These are phyloP conservation scores for Thuja plicata DNA, from an alignment of 83 land plant species.

Conservation along the genomic window DNA sequence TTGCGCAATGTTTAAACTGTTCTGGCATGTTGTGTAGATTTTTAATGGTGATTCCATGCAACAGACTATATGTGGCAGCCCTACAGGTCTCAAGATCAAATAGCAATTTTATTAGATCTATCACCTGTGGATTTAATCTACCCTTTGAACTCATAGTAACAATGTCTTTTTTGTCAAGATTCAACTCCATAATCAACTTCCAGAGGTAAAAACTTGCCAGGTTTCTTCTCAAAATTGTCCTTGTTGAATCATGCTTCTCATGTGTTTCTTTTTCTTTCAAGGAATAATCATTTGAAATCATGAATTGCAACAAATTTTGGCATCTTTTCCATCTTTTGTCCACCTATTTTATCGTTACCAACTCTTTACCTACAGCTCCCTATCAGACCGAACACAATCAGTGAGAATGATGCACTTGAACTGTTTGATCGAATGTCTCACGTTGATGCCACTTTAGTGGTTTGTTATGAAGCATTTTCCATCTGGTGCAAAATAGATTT, in stretches of 20 bases:
- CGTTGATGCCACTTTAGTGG: too few relatives aligned
- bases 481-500: too few relatives aligned
- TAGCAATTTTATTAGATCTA: slow-evolving; percentile 80
- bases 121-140: slow-evolving; percentile 66
- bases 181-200: slow-evolving; percentile 97
- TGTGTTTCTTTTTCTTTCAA: slow-evolving; percentile 88
- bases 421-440: too few relatives aligned
- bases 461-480: too few relatives aligned
- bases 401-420: too few relatives aligned
- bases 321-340: slow-evolving; percentile 76
- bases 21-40: too few relatives aligned
- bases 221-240: slow-evolving; percentile 72
- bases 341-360: slow-evolving; percentile 84
- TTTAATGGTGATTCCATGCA: too few relatives aligned
- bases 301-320: slow-evolving; percentile 64
- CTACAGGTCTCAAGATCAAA: slow-evolving; percentile 95
- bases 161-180: slow-evolving; percentile 39
- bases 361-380: too few relatives aligned
- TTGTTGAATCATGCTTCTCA: slow-evolving; percentile 86
- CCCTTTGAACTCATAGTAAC: slow-evolving; percentile 31
- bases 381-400: too few relatives aligned
- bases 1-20: too few relatives aligned
- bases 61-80: too few relatives aligned
- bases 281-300: slow-evolving; percentile 85
- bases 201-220: slow-evolving; percentile 84